These are phyloP conservation scores for Plectranthus barbatus DNA, from an alignment of 257 asterid species.

Conservation along the genomic window DNA sequence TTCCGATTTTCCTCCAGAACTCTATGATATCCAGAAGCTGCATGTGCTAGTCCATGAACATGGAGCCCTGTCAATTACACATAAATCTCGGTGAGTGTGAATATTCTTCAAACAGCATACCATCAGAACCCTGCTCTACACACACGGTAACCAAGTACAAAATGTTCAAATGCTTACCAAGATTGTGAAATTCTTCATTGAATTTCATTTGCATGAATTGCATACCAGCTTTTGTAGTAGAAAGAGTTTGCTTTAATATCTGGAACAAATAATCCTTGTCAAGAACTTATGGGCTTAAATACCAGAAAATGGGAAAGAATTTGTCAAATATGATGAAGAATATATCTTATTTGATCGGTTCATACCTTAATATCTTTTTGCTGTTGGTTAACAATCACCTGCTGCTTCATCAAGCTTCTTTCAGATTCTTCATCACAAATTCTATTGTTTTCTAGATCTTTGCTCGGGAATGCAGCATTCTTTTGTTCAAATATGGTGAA, in stretches of 20 bases:
- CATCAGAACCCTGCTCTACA: neutral
- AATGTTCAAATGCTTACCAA: conserved; percentile 40
- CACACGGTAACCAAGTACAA: neutral
- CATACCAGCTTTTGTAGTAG: conserved; percentile 78
- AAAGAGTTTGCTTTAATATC: conserved; percentile 75
- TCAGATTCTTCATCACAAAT: conserved; percentile 37
- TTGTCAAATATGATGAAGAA: neutral
- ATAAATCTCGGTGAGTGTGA: neutral
- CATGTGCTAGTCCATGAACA: conserved; percentile 81
- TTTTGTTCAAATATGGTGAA: conserved; percentile 27
- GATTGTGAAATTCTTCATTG: conserved; percentile 70
- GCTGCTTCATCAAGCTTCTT: conserved; percentile 41
- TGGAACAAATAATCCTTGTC: conserved; percentile 18
- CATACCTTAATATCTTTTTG: conserved; percentile 62
- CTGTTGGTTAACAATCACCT: conserved; percentile 60
- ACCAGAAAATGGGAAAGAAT: neutral
- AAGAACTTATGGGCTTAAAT: neutral
- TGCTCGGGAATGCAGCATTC: conserved; percentile 18
- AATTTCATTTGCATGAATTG: conserved; percentile 88
- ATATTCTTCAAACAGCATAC: neutral
- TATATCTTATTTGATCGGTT: neutral
- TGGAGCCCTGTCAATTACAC: conserved; percentile 48
- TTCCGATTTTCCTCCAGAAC: conserved; percentile 95
- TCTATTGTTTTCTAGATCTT: conserved; percentile 30
- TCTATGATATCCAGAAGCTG: conserved; percentile 94